Evolutionary conservation across 192 early-diverging fungal species (phyloP).

Genomic region (Backusella sp.): DNA sequence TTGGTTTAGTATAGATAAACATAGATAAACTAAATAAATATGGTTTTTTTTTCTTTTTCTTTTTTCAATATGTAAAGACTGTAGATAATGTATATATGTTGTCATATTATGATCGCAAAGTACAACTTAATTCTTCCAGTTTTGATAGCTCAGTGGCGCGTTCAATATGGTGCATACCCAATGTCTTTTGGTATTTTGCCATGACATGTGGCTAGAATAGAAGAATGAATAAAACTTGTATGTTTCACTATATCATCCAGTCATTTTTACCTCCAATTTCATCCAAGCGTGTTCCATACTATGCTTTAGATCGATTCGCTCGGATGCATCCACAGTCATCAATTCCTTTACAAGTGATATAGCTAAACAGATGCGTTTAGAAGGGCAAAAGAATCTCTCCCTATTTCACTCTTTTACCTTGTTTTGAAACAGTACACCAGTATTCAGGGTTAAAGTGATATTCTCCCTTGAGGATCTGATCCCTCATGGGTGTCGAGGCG

Average conservation of each 20-base stretch:
- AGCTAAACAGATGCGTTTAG: conserved; percentile 19
- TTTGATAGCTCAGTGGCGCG: background rate
- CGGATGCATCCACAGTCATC: conserved; percentile 56
- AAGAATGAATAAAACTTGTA: background rate
- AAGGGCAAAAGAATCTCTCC: too few relatives aligned
- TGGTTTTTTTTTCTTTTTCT: too few relatives aligned
- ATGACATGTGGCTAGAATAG: background rate
- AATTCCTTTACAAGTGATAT: conserved; percentile 57
- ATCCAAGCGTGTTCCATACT: background rate
- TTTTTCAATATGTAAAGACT: too few relatives aligned
- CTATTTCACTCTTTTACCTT: conserved; percentile 25
- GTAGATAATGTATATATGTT: too few relatives aligned
- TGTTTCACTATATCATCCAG: background rate
- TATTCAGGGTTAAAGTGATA: conserved; percentile 77
- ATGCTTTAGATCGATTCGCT: conserved; percentile 25
- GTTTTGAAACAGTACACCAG: conserved; percentile 75
- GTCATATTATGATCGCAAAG: background rate
- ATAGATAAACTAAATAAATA: too few relatives aligned
- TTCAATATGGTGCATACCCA: background rate
- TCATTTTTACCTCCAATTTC: background rate
- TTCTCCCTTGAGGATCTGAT: conserved; percentile 47
- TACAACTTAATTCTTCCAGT: background rate
- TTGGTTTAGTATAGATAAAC: background rate
- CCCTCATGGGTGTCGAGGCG: background rate
- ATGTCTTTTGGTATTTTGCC: background rate